Evolutionary conservation across 345 rosid species (phyloP).

Genomic region (Citrus medica): DNA sequence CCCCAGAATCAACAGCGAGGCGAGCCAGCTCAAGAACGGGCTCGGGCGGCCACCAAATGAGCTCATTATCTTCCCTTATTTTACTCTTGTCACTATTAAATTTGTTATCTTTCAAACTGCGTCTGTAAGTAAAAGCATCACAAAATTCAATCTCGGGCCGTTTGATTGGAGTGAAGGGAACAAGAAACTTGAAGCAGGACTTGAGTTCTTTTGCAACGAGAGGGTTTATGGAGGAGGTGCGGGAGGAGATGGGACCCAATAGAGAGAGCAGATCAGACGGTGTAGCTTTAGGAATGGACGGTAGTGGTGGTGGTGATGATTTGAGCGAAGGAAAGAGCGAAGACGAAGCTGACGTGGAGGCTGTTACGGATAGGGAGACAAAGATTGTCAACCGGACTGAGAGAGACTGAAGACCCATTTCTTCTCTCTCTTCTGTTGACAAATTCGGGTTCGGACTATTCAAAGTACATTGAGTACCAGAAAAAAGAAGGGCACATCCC

Average conservation of each 20-base stretch:
- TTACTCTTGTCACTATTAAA: neutral
- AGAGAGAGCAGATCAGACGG: conserved; percentile 70
- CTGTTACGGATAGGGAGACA: conserved; percentile 53
- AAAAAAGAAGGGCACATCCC: too few species aligned
- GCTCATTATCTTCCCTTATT: conserved; percentile 39
- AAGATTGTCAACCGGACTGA: conserved; percentile 45
- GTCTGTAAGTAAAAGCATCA: conserved; percentile 8
- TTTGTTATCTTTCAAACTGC: conserved; percentile 9
- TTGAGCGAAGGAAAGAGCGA: conserved; percentile 15
- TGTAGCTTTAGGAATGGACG: conserved; percentile 57
- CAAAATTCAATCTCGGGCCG: neutral
- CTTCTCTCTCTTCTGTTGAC: neutral
- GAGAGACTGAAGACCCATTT: conserved; percentile 29
- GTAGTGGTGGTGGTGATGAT: conserved; percentile 16
- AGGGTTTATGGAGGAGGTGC: conserved; percentile 50
- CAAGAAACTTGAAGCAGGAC: conserved; percentile 76
- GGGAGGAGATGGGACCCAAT: conserved; percentile 45
- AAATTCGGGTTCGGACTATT: too few species aligned
- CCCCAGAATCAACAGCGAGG: conserved; percentile 83
- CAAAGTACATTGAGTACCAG: too few species aligned
- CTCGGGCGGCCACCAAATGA: conserved; percentile 93
- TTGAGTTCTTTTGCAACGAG: conserved; percentile 47
- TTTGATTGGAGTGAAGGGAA: conserved; percentile 43
- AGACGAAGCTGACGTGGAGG: conserved; percentile 35
- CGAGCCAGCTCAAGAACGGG: conserved; percentile 83